These are phyloP conservation scores for Bauhinia variegata DNA, from an alignment of 306 rosid species.

Conservation along the genomic window DNA sequence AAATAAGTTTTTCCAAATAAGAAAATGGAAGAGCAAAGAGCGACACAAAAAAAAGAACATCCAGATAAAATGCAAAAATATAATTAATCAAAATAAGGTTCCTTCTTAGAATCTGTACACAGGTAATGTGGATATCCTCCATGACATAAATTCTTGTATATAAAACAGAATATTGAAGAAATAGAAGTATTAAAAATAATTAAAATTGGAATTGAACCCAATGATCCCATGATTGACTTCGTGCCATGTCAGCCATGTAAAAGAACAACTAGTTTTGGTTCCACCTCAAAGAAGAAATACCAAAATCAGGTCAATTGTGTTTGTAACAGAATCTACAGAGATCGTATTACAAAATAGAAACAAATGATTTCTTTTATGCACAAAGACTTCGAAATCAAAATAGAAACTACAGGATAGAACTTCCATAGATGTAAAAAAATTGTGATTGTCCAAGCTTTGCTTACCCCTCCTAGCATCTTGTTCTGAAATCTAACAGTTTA, in stretches of 20 bases:
- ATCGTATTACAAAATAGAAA: constrained; percentile 5
- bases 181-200: background rate
- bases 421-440: constrained; percentile 20
- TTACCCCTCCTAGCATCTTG: constrained; percentile 24
- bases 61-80: constrained; percentile 9
- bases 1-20: constrained; percentile 7
- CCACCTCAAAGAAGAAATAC: background rate
- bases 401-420: constrained; percentile 19
- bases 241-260: background rate
- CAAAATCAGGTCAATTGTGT: constrained; percentile 17
- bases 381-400: background rate
- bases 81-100: constrained; percentile 10
- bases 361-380: background rate
- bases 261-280: no score
- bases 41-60: constrained; percentile 23
- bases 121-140: constrained; percentile 21
- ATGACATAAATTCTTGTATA: background rate
- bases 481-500: constrained; percentile 14
- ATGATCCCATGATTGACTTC: constrained; percentile 19
- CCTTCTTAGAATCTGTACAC: constrained; percentile 13
- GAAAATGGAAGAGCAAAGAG: background rate
- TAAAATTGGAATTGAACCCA: constrained; percentile 6
- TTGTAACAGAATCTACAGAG: constrained; percentile 12
- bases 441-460: constrained; percentile 9
- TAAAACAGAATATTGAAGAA: constrained; percentile 24